Percentiles rank a stretch among this genome's conserved stretches.
phyloP scores from a whole-genome alignment of 495 filamentous ascomycete species.

The Aspergillus nidulans region DNA sequence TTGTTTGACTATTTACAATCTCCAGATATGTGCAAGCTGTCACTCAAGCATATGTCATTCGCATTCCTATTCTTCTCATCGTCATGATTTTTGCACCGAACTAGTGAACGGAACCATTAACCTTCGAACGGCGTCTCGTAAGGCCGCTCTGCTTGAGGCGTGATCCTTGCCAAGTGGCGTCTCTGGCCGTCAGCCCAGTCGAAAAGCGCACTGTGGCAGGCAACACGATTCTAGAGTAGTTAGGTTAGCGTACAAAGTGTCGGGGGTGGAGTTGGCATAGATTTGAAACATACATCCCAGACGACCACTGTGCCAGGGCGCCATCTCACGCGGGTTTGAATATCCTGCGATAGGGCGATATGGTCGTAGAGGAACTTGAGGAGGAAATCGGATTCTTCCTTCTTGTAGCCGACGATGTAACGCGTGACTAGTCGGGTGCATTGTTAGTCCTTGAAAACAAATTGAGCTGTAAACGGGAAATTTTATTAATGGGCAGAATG shows the following conservation, averaged over 20 bases:
- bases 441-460: conserved; percentile 13
- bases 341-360: conserved; percentile 54
- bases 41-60: too few relatives aligned
- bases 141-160: conserved; percentile 75
- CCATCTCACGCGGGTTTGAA: conserved; percentile 57
- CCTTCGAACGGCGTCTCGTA: conserved; percentile 56
- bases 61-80: too few relatives aligned
- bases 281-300: conserved; percentile 50
- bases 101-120: conserved; percentile 35
- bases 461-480: too few relatives aligned
- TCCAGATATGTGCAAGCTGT: too few relatives aligned
- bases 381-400: conserved; percentile 62
- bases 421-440: conserved; percentile 43
- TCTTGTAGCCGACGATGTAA: conserved; percentile 60
- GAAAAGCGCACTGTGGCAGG: conserved; percentile 69
- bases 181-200: conserved; percentile 80
- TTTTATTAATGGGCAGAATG: not conserved
- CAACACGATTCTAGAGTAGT: conserved; percentile 59
- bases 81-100: too few relatives aligned
- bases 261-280: not conserved
- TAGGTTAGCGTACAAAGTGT: conserved; percentile 4
- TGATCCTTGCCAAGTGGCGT: conserved; percentile 77
- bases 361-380: conserved; percentile 65
- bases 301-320: conserved; percentile 54
- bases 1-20: too few relatives aligned